Percentiles rank a stretch among this genome's conserved stretches.
Evolutionary conservation across 768 basidiomycete species (phyloP).

Genomic region (Sistotremastrum suecicum): DNA sequence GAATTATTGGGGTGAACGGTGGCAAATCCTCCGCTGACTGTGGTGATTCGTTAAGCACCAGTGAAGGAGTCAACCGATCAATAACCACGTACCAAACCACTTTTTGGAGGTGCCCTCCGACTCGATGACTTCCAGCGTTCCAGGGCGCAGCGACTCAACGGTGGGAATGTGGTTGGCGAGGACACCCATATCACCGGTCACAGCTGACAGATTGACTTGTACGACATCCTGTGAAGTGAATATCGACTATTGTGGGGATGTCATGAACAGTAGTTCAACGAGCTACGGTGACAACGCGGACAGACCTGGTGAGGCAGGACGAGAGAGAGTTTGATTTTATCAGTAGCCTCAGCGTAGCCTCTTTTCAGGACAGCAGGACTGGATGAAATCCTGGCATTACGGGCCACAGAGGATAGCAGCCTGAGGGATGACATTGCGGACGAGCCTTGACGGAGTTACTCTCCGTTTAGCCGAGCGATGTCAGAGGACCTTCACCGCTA

Average conservation of each 20-base stretch:
- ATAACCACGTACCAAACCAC: constrained; percentile 74
- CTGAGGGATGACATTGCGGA: constrained; percentile 63
- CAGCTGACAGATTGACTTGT: constrained; percentile 91
- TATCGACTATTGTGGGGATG: constrained; percentile 46
- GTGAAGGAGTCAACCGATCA: background rate
- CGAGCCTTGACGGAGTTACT: constrained; percentile 7
- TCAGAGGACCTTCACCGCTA: constrained; percentile 10
- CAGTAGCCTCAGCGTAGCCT: constrained; percentile 84
- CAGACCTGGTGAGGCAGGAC: constrained; percentile 90
- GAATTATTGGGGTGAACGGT: constrained; percentile 96
- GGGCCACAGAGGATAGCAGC: constrained; percentile 48
- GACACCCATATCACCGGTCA: constrained; percentile 97
- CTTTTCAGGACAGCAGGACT: constrained; percentile 43
- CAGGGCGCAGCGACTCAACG: constrained; percentile 90
- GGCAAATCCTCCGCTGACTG: constrained; percentile 94
- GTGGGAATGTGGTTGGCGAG: constrained; percentile 97
- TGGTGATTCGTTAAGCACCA: background rate
- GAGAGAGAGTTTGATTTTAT: constrained; percentile 86
- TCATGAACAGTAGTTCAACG: constrained; percentile 2
- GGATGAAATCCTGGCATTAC: constrained; percentile 33
- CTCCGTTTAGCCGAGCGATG: background rate
- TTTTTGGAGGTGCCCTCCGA: constrained; percentile 67
- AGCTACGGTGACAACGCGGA: constrained; percentile 9
- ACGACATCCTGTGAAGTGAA: constrained; percentile 84
- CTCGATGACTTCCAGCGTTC: constrained; percentile 91